A percentile compares a stretch with the other conserved stretches of the same genome.
These are phyloP conservation scores for Hemisphaericaspora lyxosophila DNA, from an alignment of 1,139 yeast species.

Conservation along the genomic window DNA sequence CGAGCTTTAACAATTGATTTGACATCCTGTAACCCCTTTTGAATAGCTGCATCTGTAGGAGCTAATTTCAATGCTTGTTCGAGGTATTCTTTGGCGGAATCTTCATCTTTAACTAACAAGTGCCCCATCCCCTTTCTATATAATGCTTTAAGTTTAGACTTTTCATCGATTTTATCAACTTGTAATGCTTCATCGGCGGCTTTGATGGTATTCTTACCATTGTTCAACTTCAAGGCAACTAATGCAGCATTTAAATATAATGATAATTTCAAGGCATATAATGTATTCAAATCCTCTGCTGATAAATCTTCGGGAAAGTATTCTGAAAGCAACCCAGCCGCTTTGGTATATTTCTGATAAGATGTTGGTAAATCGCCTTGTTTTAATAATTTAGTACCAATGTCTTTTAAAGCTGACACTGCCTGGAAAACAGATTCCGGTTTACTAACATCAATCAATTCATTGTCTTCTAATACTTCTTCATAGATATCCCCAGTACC, in stretches of 20 bases:
- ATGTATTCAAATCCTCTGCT: conserved; percentile 49
- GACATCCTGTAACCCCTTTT: conserved; percentile 64
- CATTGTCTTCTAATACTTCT: conserved; percentile 73
- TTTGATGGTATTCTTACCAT: conserved; percentile 54
- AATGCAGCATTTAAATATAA: conserved; percentile 72
- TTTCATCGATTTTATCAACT: conserved; percentile 59
- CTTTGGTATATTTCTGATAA: conserved; percentile 67
- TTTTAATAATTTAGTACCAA: conserved; percentile 77
- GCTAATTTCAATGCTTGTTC: conserved; percentile 63
- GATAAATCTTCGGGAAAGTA: conserved; percentile 73
- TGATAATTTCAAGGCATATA: conserved; percentile 58
- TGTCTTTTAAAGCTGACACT: conserved; percentile 64
- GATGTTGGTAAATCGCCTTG: conserved; percentile 58
- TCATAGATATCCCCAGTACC: conserved; percentile 87
- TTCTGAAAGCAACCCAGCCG: conserved; percentile 64
- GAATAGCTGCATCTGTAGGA: conserved; percentile 76
- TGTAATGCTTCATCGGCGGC: conserved; percentile 69
- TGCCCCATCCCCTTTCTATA: conserved; percentile 85
- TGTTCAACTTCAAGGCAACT: conserved; percentile 65
- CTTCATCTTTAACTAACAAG: conserved; percentile 63
- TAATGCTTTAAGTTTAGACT: conserved; percentile 77
- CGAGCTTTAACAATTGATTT: conserved; percentile 53
- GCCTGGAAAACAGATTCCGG: conserved; percentile 69
- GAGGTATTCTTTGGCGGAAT: conserved; percentile 65
- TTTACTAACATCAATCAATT: conserved; percentile 55